A percentile compares a stretch with the other conserved stretches of the same genome.
Conservation (phyloP, 2,329 filamentous ascomycete species). For the Niveomyces coronatus region DNA sequence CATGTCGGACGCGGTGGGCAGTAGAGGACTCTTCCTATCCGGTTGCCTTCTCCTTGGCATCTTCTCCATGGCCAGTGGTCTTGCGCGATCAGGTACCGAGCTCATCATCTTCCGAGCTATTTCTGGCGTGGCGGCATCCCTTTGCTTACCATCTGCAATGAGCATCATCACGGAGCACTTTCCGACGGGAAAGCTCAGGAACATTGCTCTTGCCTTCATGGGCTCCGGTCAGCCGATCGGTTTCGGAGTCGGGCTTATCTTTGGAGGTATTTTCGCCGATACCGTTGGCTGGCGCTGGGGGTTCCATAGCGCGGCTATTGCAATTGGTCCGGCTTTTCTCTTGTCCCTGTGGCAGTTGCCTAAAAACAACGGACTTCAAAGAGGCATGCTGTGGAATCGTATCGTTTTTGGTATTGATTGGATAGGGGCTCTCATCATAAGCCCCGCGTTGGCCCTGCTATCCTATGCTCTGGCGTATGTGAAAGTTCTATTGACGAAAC, state of each 20-base stretch:
- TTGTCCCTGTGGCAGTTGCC: neutral
- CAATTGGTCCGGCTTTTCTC: conserved; percentile 6
- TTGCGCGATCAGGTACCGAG: too few species aligned
- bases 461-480: too few species aligned
- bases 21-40: too few species aligned
- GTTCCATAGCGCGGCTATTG: conserved; percentile 21
- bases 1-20: too few species aligned
- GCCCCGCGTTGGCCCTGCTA: conserved; percentile 29
- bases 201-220: conserved; percentile 10
- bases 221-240: conserved; percentile 26
- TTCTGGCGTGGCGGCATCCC: too few species aligned
- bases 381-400: neutral
- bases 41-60: too few species aligned
- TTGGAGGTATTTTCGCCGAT: conserved; percentile 32
- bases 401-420: conserved; percentile 35
- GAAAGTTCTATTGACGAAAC: too few species aligned
- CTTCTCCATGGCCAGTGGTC: too few species aligned
- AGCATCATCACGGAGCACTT: too few species aligned
- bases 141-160: too few species aligned
- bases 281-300: conserved; percentile 31
- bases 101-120: too few species aligned
- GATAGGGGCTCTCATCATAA: conserved; percentile 34
- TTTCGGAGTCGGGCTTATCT: conserved; percentile 28
- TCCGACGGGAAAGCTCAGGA: too few species aligned
- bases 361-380: neutral